phyloP scores from a whole-genome alignment of 176 grass and related monocot species.

The Triticum dicoccoides region DNA sequence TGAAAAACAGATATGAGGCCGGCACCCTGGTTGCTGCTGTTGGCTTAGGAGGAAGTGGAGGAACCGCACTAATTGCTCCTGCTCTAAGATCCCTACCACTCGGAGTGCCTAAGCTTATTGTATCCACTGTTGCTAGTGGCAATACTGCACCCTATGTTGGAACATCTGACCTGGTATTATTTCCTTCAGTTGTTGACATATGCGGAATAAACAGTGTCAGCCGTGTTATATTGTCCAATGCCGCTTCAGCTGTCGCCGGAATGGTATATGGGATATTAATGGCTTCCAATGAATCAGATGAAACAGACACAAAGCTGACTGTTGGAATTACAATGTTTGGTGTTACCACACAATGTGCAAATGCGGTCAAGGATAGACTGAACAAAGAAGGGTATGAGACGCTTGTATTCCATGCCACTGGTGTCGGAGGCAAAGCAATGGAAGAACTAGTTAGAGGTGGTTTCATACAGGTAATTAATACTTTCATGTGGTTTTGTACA shows the following conservation, averaged over 20 bases:
- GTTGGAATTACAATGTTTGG: slow-evolving; percentile 96
- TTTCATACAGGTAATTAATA: slow-evolving; percentile 85
- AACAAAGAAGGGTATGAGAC: slow-evolving; percentile 81
- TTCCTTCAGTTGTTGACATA: slow-evolving; percentile 91
- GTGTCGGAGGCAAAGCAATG: slow-evolving; percentile 94
- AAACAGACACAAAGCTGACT: slow-evolving; percentile 49
- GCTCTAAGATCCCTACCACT: slow-evolving; percentile 80
- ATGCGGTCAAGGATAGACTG: slow-evolving; percentile 68
- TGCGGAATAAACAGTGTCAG: slow-evolving; percentile 88
- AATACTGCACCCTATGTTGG: slow-evolving; percentile 71
- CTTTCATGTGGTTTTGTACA: neutral
- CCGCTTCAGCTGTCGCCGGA: slow-evolving; percentile 72
- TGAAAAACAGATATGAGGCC: slow-evolving; percentile 51
- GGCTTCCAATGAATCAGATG: slow-evolving; percentile 47
- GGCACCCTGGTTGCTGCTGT: slow-evolving; percentile 61
- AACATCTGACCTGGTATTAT: slow-evolving; percentile 80
- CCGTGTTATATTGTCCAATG: slow-evolving; percentile 70
- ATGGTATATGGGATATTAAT: slow-evolving; percentile 61
- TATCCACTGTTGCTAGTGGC: slow-evolving; percentile 85
- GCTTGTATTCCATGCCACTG: slow-evolving; percentile 95
- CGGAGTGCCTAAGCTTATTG: slow-evolving; percentile 87
- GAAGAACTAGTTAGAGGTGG: slow-evolving; percentile 79
- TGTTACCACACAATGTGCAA: slow-evolving; percentile 86
- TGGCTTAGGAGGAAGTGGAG: slow-evolving; percentile 89
- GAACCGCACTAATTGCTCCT: slow-evolving; percentile 77